These are phyloP conservation scores for Akanthomyces uredinophilus DNA, from an alignment of 2,329 filamentous ascomycete genomes.

Conservation along the genomic window DNA sequence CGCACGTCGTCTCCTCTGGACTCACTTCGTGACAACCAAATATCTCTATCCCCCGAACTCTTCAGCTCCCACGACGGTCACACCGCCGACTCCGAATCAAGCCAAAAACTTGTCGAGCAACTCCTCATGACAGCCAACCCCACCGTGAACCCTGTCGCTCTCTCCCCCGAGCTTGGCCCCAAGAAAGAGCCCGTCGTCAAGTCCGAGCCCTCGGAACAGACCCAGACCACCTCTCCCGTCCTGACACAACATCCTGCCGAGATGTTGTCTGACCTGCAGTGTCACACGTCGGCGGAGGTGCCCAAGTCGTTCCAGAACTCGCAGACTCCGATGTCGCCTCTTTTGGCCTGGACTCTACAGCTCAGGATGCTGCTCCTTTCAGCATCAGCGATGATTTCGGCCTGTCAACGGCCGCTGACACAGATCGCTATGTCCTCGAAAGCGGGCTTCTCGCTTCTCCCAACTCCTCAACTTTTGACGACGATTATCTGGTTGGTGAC, in stretches of 20 bases:
- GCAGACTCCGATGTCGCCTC: conserved; percentile 34
- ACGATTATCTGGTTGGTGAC: conserved; percentile 64
- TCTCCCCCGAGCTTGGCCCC: conserved; percentile 53
- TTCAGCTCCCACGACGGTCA: conserved; percentile 46
- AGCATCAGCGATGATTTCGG: conserved; percentile 65
- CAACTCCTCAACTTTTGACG: conserved; percentile 60
- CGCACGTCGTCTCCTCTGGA: conserved; percentile 39
- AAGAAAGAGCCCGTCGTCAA: conserved; percentile 37
- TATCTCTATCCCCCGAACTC: conserved; percentile 55
- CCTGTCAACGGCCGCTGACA: conserved; percentile 61
- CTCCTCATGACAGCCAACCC: conserved; percentile 39
- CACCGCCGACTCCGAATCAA: conserved; percentile 24
- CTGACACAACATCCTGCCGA: conserved; percentile 99
- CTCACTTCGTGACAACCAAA: conserved; percentile 39
- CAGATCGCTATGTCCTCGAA: conserved; percentile 74
- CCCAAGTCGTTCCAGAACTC: conserved; percentile 41
- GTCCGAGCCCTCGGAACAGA: conserved; percentile 20
- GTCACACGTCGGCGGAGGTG: conserved; percentile 84
- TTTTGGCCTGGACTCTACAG: conserved; percentile 45
- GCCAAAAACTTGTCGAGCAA: conserved; percentile 37
- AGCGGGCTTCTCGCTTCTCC: conserved; percentile 69
- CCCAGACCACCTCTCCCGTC: conserved; percentile 59
- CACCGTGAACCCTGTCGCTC: conserved; percentile 57
- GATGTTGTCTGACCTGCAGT: conserved; percentile 99
- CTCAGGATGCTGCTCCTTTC: conserved; percentile 58